Conservation (phyloP, 106 monocot genomes). For the Vanilla planifolia region DNA sequence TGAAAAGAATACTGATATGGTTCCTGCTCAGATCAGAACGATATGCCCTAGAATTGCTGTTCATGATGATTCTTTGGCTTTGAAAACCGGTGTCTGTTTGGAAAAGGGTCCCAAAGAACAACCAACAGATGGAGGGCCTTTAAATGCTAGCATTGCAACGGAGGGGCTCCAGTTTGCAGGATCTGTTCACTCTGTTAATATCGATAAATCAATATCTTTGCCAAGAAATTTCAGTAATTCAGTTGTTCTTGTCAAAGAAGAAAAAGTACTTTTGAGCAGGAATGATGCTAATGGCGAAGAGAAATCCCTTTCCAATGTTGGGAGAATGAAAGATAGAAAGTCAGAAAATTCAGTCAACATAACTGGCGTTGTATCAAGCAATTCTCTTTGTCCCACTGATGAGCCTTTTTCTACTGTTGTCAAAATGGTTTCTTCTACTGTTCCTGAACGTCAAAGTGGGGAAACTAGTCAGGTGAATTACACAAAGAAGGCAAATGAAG, state of each 20-base stretch:
- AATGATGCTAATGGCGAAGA: slow-evolving; percentile 8
- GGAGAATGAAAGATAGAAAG: slow-evolving; percentile 11
- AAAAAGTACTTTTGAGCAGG: slow-evolving; percentile 16
- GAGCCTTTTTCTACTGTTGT: slow-evolving; percentile 16
- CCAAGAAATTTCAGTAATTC: slow-evolving; percentile 15
- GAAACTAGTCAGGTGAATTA: slow-evolving; percentile 18
- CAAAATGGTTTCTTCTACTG: slow-evolving; percentile 12
- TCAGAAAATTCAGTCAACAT: slow-evolving; percentile 14
- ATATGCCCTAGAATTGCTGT: slow-evolving; percentile 7
- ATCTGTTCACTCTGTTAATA: slow-evolving; percentile 16
- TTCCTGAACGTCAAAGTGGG: slow-evolving; percentile 27
- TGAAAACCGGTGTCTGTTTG: neutral
- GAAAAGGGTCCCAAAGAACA: too few species aligned
- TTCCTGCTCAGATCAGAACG: slow-evolving; percentile 3
- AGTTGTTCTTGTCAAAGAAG: slow-evolving; percentile 36
- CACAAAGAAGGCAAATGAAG: slow-evolving; percentile 60
- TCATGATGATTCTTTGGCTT: slow-evolving; percentile 3
- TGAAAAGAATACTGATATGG: slow-evolving; percentile 8
- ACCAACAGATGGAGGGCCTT: slow-evolving; percentile 4
- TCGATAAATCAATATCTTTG: slow-evolving; percentile 11
- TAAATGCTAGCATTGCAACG: neutral
- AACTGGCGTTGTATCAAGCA: too few species aligned
- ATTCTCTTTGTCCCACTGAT: slow-evolving; percentile 9
- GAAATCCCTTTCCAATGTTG: slow-evolving; percentile 7
- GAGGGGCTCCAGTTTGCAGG: slow-evolving; percentile 17